Base-by-base conservation (phyloP, 2,329 filamentous ascomycete genomes). In the Podosphaera aphanis region DNA sequence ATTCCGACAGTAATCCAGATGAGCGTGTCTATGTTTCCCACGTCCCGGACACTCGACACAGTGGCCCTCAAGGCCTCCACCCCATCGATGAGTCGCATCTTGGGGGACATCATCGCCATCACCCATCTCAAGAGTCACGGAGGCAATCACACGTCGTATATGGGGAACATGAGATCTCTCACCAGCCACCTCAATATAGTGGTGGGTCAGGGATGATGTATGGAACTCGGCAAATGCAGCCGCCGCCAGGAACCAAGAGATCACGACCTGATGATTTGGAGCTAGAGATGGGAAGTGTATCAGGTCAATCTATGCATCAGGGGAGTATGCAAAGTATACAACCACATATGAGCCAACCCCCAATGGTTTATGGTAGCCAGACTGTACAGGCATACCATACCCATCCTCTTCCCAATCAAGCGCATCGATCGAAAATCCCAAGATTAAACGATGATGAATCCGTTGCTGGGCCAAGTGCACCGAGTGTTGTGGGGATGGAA, bases 401-500 rank as follows among this genome's bases (percentile, higher is more conserved):
- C 56, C 85, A 93, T 56, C 77, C 79, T 37, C 68, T 86, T 33
- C 83, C 83, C 43, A 76, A 83, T 52, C 77, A 81, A 50, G 75
- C 73, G 10, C 75, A 77, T 19, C 74, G 79, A 16, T 69, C 71
- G 45, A 81, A 82, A 62, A 68, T 80, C 63, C 69, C 76, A 64
- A 67, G 75, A 52, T 67, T 74, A 56, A 70, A 74, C 55, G 66
- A 64, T 16, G 68, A 35, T 51, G 59, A 59, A 35, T 64, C 60
- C 43, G 58, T 53, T 55, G 63, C 53, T 62, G 74, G 63, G 65
- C 50, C 52, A 25, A 50, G 50, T 48, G 79, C 81, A 27, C 80
- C 82, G n/a, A 90, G 79, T 56, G 78, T 93, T 40, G 83, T 93
- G 44, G 84, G 84, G 37, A 78, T 85, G 58, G 77, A 72, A 38